Percentiles rank a stretch among this genome's conserved stretches.
Evolutionary conservation across 1,284 basidiomycete species (phyloP).

Genomic region (Austroboletus novae-zelandiae): DNA sequence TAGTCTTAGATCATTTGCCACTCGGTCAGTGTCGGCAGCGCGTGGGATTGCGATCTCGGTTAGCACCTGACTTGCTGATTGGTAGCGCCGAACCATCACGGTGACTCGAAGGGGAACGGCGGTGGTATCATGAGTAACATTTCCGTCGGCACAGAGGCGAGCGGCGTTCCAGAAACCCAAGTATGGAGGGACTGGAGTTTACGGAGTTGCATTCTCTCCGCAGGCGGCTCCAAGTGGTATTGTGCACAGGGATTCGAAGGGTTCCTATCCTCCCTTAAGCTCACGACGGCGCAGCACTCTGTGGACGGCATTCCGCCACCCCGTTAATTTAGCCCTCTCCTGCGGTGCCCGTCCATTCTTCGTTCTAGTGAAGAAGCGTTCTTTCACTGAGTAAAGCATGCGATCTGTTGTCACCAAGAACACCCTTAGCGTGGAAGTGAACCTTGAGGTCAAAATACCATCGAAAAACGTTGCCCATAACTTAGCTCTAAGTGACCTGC

Average conservation of each 20-base stretch:
- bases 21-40: constrained; percentile 19
- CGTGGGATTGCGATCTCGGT: constrained; percentile 24
- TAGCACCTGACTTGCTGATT: constrained; percentile 5
- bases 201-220: constrained; percentile 8
- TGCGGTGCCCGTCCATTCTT: too few relatives aligned
- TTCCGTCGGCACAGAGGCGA: constrained; percentile 22
- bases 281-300: neutral
- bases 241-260: neutral
- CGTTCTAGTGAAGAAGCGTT: too few relatives aligned
- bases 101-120: constrained; percentile 7
- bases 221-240: constrained; percentile 3
- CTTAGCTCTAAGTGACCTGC: neutral
- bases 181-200: neutral
- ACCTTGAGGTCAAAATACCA: neutral
- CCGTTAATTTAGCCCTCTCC: neutral
- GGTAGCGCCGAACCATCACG: constrained; percentile 13
- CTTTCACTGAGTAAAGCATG: neutral
- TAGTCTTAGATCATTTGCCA: neutral
- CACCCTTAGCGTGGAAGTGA: neutral
- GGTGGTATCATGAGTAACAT: constrained; percentile 1
- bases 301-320: constrained; percentile 1
- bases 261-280: too few relatives aligned
- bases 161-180: constrained; percentile 15
- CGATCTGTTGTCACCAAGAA: neutral
- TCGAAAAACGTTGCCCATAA: neutral